phyloP scores from a whole-genome alignment of 805 yeast species.

The Candida silvicultrix region DNA sequence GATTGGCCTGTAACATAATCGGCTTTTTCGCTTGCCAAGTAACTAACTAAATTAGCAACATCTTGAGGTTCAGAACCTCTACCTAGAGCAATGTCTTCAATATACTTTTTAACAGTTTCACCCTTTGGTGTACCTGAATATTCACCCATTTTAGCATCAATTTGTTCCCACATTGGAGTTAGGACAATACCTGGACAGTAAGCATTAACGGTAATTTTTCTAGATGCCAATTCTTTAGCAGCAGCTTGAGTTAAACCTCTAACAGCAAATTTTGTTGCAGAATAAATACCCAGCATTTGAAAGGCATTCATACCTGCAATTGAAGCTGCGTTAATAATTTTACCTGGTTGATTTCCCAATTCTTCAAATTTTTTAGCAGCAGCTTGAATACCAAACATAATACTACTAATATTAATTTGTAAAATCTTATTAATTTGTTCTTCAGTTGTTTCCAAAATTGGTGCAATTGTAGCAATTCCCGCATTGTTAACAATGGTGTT shows the following conservation, averaged over 20 bases:
- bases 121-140: conserved; percentile 23
- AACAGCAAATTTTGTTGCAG: conserved; percentile 32
- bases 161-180: conserved; percentile 30
- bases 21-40: conserved; percentile 29
- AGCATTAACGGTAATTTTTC: conserved; percentile 30
- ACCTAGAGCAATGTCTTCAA: conserved; percentile 26
- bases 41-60: conserved; percentile 28
- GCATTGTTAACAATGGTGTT: conserved; percentile 33
- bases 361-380: conserved; percentile 24
- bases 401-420: conserved; percentile 26
- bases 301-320: conserved; percentile 28
- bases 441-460: conserved; percentile 22
- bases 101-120: conserved; percentile 19
- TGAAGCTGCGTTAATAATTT: conserved; percentile 32
- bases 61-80: conserved; percentile 31
- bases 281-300: conserved; percentile 26
- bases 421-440: conserved; percentile 21
- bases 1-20: conserved; percentile 31
- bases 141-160: conserved; percentile 22
- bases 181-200: conserved; percentile 34
- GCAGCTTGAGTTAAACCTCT: conserved; percentile 30
- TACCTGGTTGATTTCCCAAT: conserved; percentile 24
- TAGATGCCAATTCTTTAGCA: conserved; percentile 30
- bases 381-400: conserved; percentile 28
- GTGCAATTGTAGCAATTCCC: conserved; percentile 25